Base-by-base conservation (phyloP, 2,329 filamentous ascomycete species). In the Claviceps pazoutovae region DNA sequence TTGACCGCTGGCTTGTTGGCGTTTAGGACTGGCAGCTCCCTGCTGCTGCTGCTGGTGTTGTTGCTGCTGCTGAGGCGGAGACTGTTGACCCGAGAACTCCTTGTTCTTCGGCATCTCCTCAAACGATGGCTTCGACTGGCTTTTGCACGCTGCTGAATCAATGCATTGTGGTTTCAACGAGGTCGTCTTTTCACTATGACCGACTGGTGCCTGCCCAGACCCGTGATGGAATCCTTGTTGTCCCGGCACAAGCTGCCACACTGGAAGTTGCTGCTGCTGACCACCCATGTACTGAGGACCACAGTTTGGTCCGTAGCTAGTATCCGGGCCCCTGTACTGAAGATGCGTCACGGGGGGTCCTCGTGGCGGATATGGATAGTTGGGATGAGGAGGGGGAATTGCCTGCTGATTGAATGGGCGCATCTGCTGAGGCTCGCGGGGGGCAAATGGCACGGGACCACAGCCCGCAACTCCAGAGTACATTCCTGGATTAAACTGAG, bases 111-210 rank as follows among this genome's bases (percentile, higher is more conserved):
- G 30, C 0, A 53, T 55, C 45, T 65, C 62, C 42, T 66, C 64
- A 1, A 57, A 57, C 2, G 60, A 57, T 8, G 60, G 60, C 51
- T 68, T 66, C 6, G 61, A 62, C 49, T 63, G 64, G 5, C 47
- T 26, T 43, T 53, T 34, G 26, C 45, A 49, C 26, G 57, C 55
- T 16, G 38, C 34, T 19, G 50, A n/a, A 13, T 55, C 37, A 4
- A 41, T 3, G 13, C 37, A 1, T 37, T 50, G 43, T n/a, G 16
- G 34, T n/a, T 42, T 23, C 6, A 23, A 37, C 14, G 34, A 2
- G 13, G 21, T 9, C 16, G 19, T 45, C 19, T 50, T 30, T 42
- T 50, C 47, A 17, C 11, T 21, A 23, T 42, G 38, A 4, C 23
- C 2, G 19, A 14, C 37, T 49, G 30, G 26, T 30, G n/a, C 6